Conservation (phyloP, 192 early-diverging fungal species). For the Globomyces pollinis-pini region DNA sequence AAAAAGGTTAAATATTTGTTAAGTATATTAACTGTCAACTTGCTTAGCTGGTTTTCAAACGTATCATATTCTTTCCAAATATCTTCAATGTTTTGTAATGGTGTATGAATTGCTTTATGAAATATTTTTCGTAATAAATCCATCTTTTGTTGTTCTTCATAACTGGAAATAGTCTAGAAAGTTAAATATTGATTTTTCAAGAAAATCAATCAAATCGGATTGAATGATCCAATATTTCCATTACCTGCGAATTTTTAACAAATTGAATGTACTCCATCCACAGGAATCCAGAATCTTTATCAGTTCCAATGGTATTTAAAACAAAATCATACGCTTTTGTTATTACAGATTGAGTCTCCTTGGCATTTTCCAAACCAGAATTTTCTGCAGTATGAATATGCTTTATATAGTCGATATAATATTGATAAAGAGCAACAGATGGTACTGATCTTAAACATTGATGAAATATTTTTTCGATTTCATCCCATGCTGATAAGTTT, state of each 20-base stretch:
- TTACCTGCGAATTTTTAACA: conserved; percentile 64
- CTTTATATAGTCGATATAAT: conserved; percentile 82
- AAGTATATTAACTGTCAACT: conserved; percentile 62
- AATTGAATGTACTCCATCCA: conserved; percentile 87
- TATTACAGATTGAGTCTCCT: conserved; percentile 62
- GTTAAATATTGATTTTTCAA: too few species aligned
- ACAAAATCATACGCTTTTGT: conserved; percentile 84
- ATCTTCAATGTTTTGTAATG: conserved; percentile 78
- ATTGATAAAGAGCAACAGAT: conserved; percentile 80
- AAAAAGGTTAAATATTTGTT: neutral
- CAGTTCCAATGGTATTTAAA: conserved; percentile 75
- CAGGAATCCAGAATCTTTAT: conserved; percentile 79
- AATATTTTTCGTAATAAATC: conserved; percentile 74
- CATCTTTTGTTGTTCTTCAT: conserved; percentile 89
- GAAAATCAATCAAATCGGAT: too few species aligned
- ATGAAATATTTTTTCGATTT: conserved; percentile 78
- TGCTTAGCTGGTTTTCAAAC: conserved; percentile 80
- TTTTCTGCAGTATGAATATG: conserved; percentile 55
- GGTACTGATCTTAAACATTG: conserved; percentile 72
- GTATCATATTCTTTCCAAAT: conserved; percentile 95
- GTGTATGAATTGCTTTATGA: conserved; percentile 80
- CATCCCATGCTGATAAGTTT: conserved; percentile 31
- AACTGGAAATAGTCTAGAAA: conserved; percentile 52
- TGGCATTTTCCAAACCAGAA: conserved; percentile 33
- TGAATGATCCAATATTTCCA: too few species aligned